A percentile compares a stretch with the other conserved stretches of the same genome.
Conservation (phyloP, 768 basidiomycete genomes). For the Russula griseocarnosa region DNA sequence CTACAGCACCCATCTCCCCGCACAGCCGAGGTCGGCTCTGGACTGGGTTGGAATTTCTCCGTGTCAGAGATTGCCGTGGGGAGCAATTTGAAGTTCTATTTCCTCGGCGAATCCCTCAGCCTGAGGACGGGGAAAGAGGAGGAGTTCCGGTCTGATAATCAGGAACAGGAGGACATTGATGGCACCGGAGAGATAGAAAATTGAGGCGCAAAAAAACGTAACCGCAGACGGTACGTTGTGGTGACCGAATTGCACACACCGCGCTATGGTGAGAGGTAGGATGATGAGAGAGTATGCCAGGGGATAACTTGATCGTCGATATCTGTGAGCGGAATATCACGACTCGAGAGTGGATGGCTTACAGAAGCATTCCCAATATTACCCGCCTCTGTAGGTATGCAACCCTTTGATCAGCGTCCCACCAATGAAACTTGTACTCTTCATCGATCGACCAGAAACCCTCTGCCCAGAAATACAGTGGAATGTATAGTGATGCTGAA, state of each 20-base stretch:
- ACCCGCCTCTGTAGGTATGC: conserved; percentile 10
- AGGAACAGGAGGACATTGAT: conserved; percentile 43
- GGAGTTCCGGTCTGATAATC: conserved; percentile 36
- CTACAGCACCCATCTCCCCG: background rate
- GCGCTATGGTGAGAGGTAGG: no score
- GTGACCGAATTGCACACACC: no score
- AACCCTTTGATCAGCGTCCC: conserved; percentile 9
- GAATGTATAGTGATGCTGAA: conserved; percentile 37
- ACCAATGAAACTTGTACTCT: conserved; percentile 33
- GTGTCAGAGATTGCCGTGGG: background rate
- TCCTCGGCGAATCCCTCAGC: background rate
- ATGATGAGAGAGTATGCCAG: no score
- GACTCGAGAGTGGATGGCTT: no score
- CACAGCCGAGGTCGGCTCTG: background rate
- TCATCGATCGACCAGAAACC: conserved; percentile 37
- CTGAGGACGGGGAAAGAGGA: no score
- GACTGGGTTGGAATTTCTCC: no score
- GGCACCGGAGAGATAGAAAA: conserved; percentile 34
- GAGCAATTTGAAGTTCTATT: background rate
- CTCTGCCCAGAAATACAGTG: conserved; percentile 39
- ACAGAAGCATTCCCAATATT: conserved; percentile 30
- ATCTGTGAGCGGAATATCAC: background rate
- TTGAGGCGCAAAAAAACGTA: background rate
- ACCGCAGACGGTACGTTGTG: conserved; percentile 36
- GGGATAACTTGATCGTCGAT: no score